phyloP scores from a whole-genome alignment of 78 protist genomes.

The Andalucia godoyi region DNA sequence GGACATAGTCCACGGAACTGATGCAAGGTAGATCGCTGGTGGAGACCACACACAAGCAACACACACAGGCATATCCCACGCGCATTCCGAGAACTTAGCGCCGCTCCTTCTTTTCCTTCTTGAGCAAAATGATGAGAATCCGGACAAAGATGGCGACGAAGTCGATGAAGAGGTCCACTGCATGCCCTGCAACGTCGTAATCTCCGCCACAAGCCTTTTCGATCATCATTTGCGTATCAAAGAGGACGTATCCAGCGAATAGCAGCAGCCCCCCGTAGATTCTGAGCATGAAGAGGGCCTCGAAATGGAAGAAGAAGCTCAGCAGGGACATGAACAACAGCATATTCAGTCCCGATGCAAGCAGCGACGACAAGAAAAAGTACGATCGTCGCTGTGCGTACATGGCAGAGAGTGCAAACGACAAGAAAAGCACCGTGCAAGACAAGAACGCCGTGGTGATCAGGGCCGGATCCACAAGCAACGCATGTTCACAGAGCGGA shows the following conservation, averaged over 20 bases:
- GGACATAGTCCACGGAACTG: no score
- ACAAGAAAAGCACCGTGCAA: slow-evolving; percentile 33
- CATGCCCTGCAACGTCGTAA: slow-evolving; percentile 17
- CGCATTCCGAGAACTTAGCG: no score
- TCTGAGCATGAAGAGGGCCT: neutral
- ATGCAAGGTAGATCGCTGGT: no score
- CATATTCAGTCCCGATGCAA: slow-evolving; percentile 9
- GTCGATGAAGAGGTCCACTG: slow-evolving; percentile 41
- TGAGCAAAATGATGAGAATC: slow-evolving; percentile 23
- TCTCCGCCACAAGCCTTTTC: slow-evolving; percentile 26
- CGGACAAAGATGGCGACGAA: slow-evolving; percentile 38
- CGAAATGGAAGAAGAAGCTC: slow-evolving; percentile 21
- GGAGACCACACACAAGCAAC: no score
- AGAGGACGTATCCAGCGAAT: slow-evolving; percentile 43
- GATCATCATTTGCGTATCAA: slow-evolving; percentile 46
- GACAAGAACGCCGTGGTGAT: slow-evolving; percentile 23
- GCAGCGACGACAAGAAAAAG: slow-evolving; percentile 33
- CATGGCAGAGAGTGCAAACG: slow-evolving; percentile 32
- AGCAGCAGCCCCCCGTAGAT: slow-evolving; percentile 39
- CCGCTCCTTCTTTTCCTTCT: slow-evolving; percentile 8
- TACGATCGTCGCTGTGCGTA: slow-evolving; percentile 2
- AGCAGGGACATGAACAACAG: slow-evolving; percentile 11
- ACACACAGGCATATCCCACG: no score
- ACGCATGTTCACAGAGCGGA: neutral
- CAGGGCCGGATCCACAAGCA: slow-evolving; percentile 5